Conservation (phyloP, 306 rosid genomes). For the Castanospermum australe region DNA sequence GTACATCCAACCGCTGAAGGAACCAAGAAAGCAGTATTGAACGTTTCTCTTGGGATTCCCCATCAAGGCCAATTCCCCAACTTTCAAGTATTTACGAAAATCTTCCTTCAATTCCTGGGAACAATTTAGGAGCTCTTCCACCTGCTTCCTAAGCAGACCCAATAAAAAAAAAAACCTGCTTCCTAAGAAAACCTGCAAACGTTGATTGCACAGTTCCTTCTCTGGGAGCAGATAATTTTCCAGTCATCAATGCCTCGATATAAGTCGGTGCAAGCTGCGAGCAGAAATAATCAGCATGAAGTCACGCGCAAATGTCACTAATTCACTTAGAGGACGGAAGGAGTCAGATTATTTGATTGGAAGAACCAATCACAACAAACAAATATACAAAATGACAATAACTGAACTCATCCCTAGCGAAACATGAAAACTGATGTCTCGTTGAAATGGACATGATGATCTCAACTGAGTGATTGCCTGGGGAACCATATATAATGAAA, state of each 20-base stretch:
- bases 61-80: slow-evolving; percentile 79
- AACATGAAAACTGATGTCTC: not conserved
- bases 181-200: slow-evolving; percentile 71
- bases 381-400: slow-evolving; percentile 10
- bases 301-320: not conserved
- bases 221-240: slow-evolving; percentile 59
- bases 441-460: not conserved
- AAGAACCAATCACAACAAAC: slow-evolving; percentile 9
- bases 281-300: slow-evolving; percentile 22
- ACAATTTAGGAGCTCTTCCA: slow-evolving; percentile 65
- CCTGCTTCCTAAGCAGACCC: too few relatives aligned
- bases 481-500: not conserved
- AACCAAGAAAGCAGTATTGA: slow-evolving; percentile 78
- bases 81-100: slow-evolving; percentile 60
- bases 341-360: not conserved
- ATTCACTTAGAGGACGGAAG: not conserved
- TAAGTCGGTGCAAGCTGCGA: slow-evolving; percentile 84
- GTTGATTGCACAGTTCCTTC: slow-evolving; percentile 77
- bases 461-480: not conserved
- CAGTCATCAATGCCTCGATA: slow-evolving; percentile 69
- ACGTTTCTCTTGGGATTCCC: slow-evolving; percentile 49
- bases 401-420: not conserved
- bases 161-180: too few relatives aligned
- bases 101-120: slow-evolving; percentile 65
- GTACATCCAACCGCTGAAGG: slow-evolving; percentile 90